Evolutionary conservation across 2,329 filamentous ascomycete species (phyloP), one percentile per base, ranked within the genome.

Genomic region (Pyrenochaeta sp.): DNA sequence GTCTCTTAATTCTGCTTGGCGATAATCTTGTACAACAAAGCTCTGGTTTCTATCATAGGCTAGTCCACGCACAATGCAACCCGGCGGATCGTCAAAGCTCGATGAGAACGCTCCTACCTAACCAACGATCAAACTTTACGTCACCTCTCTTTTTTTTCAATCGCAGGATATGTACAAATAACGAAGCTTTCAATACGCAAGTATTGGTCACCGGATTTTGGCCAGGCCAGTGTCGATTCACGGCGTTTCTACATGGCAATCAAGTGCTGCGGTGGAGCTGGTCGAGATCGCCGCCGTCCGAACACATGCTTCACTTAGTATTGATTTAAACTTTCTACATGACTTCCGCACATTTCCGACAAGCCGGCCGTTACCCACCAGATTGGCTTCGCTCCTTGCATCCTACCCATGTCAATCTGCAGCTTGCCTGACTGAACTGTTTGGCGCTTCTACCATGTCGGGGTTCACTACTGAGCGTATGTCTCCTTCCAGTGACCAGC

Each of bases 21-120:
- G 63, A 67, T 70, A 68, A 61, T 54, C 43, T 48, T 65, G 67
- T 70, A 56, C 54, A 26, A 67, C 65, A 35, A 35, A 32, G 53
- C 50, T 51, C 48, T 45, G 48, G 43, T 46, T 51, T 48, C 55
- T 53, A 53, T 52, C 48, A 54, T 51, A 53, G 41, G 45, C 47
- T 57, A 50, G 58, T 49, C 46, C 53, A 45, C 48, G 48, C 55
- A 48, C 47, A 48, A 62, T 65, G 63, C 62, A 66, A 39, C 35
- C 41, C 41, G 53, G 56, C 60, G 41, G 44, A 65, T 65, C 36
- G 40, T 34, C 30, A 49, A 58, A 50, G 36, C 42, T 61, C 51
- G 50, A 51, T 60, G 54, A 55, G 44, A 20, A 41, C 31, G 43
- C 53, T 50, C 38, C 53, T 51, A 41, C 40, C 40, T 55, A 37